Evolutionary conservation across 2,329 filamentous ascomycete genomes (phyloP).

Genomic region (Epichloe festucae): DNA sequence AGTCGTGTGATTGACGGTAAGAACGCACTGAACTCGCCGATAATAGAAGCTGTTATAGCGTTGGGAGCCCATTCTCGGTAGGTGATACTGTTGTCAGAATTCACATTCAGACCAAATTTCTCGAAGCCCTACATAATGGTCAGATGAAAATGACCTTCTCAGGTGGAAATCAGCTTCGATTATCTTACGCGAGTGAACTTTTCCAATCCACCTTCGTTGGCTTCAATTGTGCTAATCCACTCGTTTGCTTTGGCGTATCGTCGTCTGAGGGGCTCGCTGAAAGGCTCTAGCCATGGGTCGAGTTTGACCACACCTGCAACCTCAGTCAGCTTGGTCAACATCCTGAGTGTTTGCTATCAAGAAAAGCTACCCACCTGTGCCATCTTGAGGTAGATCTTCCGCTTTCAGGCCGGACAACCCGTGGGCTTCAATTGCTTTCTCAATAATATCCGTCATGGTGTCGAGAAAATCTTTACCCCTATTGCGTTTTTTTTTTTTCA

Average conservation of each 20-base stretch:
- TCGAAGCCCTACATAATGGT: conserved; percentile 57
- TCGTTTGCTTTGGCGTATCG: conserved; percentile 68
- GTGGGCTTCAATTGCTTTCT: conserved; percentile 1
- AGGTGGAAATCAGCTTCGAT: conserved; percentile 1
- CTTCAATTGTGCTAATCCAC: conserved; percentile 76
- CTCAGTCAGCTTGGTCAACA: conserved; percentile 3
- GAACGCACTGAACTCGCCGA: conserved; percentile 81
- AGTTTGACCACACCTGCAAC: conserved; percentile 65
- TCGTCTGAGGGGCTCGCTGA: conserved; percentile 61
- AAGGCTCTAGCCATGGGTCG: conserved; percentile 83
- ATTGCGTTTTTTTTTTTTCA: not conserved
- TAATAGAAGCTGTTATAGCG: conserved; percentile 68
- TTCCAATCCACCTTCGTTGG: conserved; percentile 76
- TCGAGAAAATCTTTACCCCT: not conserved
- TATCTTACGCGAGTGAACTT: conserved; percentile 68
- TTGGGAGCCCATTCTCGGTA: conserved; percentile 97
- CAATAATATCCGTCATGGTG: conserved; percentile 5
- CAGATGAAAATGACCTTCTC: not conserved
- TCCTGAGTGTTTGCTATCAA: not conserved
- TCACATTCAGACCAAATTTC: conserved; percentile 72
- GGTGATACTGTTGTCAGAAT: conserved; percentile 67
- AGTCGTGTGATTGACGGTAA: not conserved
- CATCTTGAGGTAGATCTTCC: conserved; percentile 48
- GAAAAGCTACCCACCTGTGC: conserved; percentile 45
- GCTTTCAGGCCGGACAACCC: conserved; percentile 24